Conservation (phyloP, 805 yeast species). For the Kodamaea leandrae region DNA sequence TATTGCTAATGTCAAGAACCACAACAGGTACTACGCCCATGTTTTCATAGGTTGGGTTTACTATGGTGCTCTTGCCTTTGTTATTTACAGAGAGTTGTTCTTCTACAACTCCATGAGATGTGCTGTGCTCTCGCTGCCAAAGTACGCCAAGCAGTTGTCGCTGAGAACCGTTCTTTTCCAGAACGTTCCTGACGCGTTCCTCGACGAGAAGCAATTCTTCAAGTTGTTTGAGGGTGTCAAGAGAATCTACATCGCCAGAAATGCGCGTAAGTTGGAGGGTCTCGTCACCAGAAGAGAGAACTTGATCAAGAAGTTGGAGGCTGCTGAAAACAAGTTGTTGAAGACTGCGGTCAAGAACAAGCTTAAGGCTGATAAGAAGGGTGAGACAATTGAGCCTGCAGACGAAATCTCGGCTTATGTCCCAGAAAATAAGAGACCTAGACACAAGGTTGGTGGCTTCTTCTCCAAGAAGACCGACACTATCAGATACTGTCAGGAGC, state of each 20-base stretch:
- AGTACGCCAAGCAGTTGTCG: constrained; percentile 68
- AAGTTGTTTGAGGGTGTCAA: constrained; percentile 81
- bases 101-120: constrained; percentile 74
- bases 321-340: constrained; percentile 57
- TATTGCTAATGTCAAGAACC: constrained; percentile 66
- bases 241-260: constrained; percentile 76
- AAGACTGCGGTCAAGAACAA: constrained; percentile 62
- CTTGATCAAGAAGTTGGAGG: constrained; percentile 63
- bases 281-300: constrained; percentile 58
- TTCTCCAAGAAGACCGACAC: constrained; percentile 58
- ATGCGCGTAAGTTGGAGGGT: constrained; percentile 50
- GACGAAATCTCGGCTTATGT: constrained; percentile 56
- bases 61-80: constrained; percentile 65
- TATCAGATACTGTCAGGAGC: constrained; percentile 53
- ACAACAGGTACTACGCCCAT: constrained; percentile 77
- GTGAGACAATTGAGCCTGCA: constrained; percentile 41
- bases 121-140: constrained; percentile 77
- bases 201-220: constrained; percentile 69
- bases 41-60: constrained; percentile 77
- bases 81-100: constrained; percentile 78
- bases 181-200: constrained; percentile 71
- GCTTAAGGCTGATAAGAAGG: constrained; percentile 66
- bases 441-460: constrained; percentile 47
- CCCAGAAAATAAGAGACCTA: constrained; percentile 69
- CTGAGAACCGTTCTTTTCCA: constrained; percentile 84